Percentiles rank a stretch among this genome's conserved stretches.
phyloP scores from a whole-genome alignment of 768 basidiomycete genomes.

The Trametes sanguinea region DNA sequence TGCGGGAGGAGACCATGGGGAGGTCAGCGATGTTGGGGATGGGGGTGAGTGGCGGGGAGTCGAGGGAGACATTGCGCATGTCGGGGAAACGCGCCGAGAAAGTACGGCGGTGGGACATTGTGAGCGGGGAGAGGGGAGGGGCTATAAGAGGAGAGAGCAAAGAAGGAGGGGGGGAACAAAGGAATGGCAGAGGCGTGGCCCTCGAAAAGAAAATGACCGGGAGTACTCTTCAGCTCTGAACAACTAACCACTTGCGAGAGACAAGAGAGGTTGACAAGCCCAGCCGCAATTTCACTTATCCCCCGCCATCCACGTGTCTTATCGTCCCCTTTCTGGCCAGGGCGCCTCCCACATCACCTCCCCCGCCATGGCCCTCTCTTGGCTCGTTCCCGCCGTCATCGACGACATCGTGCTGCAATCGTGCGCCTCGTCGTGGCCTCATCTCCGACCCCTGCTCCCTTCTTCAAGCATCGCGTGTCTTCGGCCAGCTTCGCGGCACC shows the following conservation, averaged over 20 bases:
- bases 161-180: slow-evolving; percentile 16
- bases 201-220: not conserved
- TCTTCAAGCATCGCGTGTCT: not conserved
- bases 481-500: not conserved
- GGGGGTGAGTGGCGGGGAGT: slow-evolving; percentile 32
- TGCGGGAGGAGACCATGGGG: slow-evolving; percentile 35
- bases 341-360: not conserved
- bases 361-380: not conserved
- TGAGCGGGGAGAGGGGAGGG: slow-evolving; percentile 1
- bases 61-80: slow-evolving; percentile 29
- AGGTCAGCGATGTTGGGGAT: slow-evolving; percentile 31
- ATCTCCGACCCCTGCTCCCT: not conserved
- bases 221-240: too few relatives aligned
- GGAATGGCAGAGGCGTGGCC: slow-evolving; percentile 27
- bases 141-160: slow-evolving; percentile 9
- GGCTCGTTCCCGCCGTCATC: not conserved
- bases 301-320: slow-evolving; percentile 1
- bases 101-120: slow-evolving; percentile 35
- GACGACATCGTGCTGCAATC: not conserved
- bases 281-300: slow-evolving; percentile 11
- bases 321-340: not conserved
- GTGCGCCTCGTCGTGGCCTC: not conserved
- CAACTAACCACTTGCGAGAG: too few relatives aligned
- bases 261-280: not conserved
- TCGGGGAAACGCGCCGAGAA: slow-evolving; percentile 31